Conservation (phyloP, 805 yeast genomes). For the Zygoascus ofunaensis region DNA sequence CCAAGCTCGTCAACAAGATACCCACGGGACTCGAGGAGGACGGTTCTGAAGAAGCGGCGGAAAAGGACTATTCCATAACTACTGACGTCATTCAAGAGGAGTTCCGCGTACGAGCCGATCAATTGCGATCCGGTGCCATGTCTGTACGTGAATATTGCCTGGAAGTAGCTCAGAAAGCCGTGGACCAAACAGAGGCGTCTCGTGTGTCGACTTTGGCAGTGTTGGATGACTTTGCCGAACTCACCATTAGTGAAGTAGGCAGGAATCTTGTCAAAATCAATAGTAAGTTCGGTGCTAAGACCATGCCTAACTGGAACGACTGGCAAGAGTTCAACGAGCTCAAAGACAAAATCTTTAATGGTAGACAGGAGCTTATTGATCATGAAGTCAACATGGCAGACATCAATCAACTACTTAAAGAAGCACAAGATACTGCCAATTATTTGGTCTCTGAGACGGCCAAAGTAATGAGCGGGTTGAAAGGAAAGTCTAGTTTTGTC, state of each 20-base stretch:
- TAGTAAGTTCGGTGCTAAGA: not conserved
- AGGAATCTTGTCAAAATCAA: constrained; percentile 27
- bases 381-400: constrained; percentile 32
- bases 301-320: constrained; percentile 20
- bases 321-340: constrained; percentile 38
- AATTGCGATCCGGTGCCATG: constrained; percentile 18
- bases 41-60: constrained; percentile 8
- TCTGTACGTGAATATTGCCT: constrained; percentile 18
- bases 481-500: constrained; percentile 18
- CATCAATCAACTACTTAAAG: constrained; percentile 30
- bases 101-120: constrained; percentile 18
- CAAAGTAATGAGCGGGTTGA: constrained; percentile 27
- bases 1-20: constrained; percentile 7
- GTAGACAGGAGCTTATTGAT: constrained; percentile 36
- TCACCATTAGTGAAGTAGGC: constrained; percentile 36
- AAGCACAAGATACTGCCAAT: constrained; percentile 37
- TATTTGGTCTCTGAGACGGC: constrained; percentile 36
- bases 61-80: constrained; percentile 9
- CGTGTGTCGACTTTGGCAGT: constrained; percentile 34
- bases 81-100: constrained; percentile 13
- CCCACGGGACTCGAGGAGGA: constrained; percentile 7
- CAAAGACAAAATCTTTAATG: constrained; percentile 33
- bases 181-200: constrained; percentile 17
- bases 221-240: constrained; percentile 41
- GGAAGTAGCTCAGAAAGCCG: constrained; percentile 15